phyloP scores from a whole-genome alignment of 495 filamentous ascomycete genomes.

The Tuber indicum region DNA sequence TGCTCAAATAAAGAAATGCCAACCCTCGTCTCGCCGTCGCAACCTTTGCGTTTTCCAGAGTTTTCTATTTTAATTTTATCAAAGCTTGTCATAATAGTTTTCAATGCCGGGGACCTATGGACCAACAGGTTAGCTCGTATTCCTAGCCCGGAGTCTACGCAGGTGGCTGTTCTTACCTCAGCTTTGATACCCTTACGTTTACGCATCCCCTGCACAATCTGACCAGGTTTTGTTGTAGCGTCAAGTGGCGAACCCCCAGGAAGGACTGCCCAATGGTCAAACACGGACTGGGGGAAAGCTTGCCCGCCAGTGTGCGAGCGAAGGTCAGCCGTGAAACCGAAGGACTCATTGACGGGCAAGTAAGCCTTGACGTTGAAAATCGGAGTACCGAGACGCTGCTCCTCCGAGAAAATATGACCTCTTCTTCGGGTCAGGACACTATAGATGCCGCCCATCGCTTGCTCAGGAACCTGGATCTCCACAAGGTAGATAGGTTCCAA shows the following conservation, averaged over 20 bases:
- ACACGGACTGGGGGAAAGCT: slow-evolving; percentile 97
- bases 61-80: slow-evolving; percentile 42
- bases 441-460: slow-evolving; percentile 99
- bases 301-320: slow-evolving; percentile 87
- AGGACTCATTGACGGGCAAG: slow-evolving; percentile 98
- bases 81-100: slow-evolving; percentile 99
- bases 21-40: background rate
- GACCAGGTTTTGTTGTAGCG: slow-evolving; percentile 72
- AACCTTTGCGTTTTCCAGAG: background rate
- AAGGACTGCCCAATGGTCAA: slow-evolving; percentile 95
- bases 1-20: background rate
- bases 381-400: slow-evolving; percentile 96
- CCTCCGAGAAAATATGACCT: slow-evolving; percentile 98
- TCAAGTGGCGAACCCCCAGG: slow-evolving; percentile 93
- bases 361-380: slow-evolving; percentile 99
- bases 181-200: slow-evolving; percentile 99
- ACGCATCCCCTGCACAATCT: slow-evolving; percentile 79
- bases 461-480: slow-evolving; percentile 98
- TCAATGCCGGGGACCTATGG: slow-evolving; percentile 50
- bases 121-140: slow-evolving; percentile 17
- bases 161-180: slow-evolving; percentile 45
- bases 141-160: background rate
- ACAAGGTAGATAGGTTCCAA: slow-evolving; percentile 97
- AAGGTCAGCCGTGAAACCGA: slow-evolving; percentile 98
- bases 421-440: slow-evolving; percentile 95